A percentile compares a stretch with the other conserved stretches of the same genome.
These are phyloP conservation scores for Naegleria lovaniensis DNA, from an alignment of 208 protist genomes.

Conservation along the genomic window DNA sequence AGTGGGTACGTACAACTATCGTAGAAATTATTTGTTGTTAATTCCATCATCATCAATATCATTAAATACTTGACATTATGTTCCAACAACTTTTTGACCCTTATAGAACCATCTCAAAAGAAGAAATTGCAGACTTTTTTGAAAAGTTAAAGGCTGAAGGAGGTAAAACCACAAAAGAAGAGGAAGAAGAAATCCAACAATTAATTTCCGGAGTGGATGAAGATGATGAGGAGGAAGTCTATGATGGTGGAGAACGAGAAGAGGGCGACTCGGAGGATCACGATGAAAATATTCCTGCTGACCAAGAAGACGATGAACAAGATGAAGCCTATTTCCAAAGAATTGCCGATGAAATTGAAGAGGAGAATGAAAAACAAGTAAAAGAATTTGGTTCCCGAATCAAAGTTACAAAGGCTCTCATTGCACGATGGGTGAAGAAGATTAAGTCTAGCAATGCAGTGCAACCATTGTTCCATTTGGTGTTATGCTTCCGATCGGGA, in stretches of 20 bases:
- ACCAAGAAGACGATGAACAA: neutral
- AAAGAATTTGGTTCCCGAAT: neutral
- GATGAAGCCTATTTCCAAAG: neutral
- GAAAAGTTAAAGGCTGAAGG: neutral
- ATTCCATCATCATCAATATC: too few relatives aligned
- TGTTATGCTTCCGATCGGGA: neutral
- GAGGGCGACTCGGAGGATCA: too few relatives aligned
- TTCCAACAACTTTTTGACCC: too few relatives aligned
- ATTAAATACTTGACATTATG: too few relatives aligned
- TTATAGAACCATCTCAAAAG: neutral
- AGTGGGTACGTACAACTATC: neutral
- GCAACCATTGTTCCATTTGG: neutral
- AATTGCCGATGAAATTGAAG: neutral
- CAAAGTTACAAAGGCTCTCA: neutral
- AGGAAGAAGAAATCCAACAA: conserved; percentile 8
- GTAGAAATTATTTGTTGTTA: too few relatives aligned
- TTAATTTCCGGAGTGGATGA: neutral
- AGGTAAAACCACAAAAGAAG: neutral
- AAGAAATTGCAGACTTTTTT: neutral
- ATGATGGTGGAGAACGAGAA: neutral
- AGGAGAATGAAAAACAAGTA: neutral
- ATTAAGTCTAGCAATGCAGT: neutral
- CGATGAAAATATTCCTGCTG: neutral
- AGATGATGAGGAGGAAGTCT: conserved; percentile 2
- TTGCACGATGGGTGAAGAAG: neutral